A percentile compares a stretch with the other conserved stretches of the same genome.
Conservation (phyloP, 1,284 basidiomycete species). For the Ganoderma resinaceum region DNA sequence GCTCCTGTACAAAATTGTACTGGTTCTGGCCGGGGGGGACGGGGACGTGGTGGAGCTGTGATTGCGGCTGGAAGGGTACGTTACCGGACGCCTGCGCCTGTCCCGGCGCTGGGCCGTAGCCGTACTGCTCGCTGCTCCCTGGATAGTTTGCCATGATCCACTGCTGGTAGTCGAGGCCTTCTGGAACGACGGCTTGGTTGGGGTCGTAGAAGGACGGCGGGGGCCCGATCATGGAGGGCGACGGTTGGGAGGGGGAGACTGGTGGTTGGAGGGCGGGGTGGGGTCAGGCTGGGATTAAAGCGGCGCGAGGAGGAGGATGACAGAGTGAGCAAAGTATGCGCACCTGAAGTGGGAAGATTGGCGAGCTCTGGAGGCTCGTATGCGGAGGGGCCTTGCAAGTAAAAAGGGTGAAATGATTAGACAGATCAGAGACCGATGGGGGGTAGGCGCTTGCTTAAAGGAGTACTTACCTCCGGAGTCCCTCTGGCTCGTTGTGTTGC, state of each 20-base stretch:
- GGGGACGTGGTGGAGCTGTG: constrained; percentile 35
- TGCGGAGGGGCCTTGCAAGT: constrained; percentile 21
- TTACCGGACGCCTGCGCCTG: constrained; percentile 30
- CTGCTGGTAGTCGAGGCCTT: constrained; percentile 37
- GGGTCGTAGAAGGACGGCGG: constrained; percentile 41
- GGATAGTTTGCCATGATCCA: constrained; percentile 35
- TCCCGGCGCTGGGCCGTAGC: constrained; percentile 5
- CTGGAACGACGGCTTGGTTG: constrained; percentile 31
- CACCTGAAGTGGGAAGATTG: constrained; percentile 30
- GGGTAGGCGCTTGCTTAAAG: constrained; percentile 20
- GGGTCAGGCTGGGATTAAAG: constrained; percentile 1
- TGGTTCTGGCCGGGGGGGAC: constrained; percentile 30
- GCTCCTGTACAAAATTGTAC: constrained; percentile 35
- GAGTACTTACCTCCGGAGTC: constrained; percentile 29
- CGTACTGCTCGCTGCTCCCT: constrained; percentile 18
- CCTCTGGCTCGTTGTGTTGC: constrained; percentile 19
- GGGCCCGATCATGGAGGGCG: constrained; percentile 39
- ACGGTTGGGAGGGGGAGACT: constrained; percentile 17
- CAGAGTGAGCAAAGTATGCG: constrained; percentile 6
- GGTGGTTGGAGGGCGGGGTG: neutral
- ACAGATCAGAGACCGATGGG: constrained; percentile 22
- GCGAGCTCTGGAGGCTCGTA: constrained; percentile 17
- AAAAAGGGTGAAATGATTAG: constrained; percentile 27
- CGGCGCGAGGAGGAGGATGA: constrained; percentile 2
- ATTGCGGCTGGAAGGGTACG: constrained; percentile 27